A percentile compares a stretch with the other conserved stretches of the same genome.
These are phyloP conservation scores for Lachnellula cervina DNA, from an alignment of 2,329 filamentous ascomycete species.

Conservation along the genomic window DNA sequence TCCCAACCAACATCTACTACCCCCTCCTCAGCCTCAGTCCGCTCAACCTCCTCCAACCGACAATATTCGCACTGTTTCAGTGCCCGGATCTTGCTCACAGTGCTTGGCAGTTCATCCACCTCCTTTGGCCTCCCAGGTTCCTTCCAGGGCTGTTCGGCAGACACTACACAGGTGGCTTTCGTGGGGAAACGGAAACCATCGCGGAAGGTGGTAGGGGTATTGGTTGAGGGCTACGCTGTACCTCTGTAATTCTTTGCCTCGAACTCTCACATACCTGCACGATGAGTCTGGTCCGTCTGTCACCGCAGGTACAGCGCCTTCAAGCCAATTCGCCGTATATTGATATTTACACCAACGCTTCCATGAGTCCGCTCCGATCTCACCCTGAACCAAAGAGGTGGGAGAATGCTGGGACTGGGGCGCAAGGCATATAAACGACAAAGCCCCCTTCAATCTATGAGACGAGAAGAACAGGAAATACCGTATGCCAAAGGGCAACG, in stretches of 20 bases:
- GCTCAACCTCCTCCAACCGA: too few relatives aligned
- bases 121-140: too few relatives aligned
- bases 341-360: conserved; percentile 16
- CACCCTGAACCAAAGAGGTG: conserved; percentile 15
- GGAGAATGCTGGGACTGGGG: conserved; percentile 14
- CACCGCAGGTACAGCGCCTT: conserved; percentile 14
- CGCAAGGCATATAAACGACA: conserved; percentile 16
- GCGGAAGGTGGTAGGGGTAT: too few relatives aligned
- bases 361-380: conserved; percentile 11
- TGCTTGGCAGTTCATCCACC: too few relatives aligned
- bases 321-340: conserved; percentile 12
- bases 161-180: too few relatives aligned
- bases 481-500: conserved; percentile 5
- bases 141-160: too few relatives aligned
- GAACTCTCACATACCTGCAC: conserved; percentile 28
- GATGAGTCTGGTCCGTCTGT: conserved; percentile 12
- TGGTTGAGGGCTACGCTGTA: too few relatives aligned
- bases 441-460: conserved; percentile 17
- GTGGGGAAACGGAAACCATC: too few relatives aligned
- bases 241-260: background rate
- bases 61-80: too few relatives aligned
- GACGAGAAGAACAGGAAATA: conserved; percentile 8
- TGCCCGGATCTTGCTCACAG: too few relatives aligned
- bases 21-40: too few relatives aligned
- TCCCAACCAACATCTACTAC: too few relatives aligned